Conservation (phyloP, 352 stramenopile genomes). For the Globisporangium abappressorium region DNA sequence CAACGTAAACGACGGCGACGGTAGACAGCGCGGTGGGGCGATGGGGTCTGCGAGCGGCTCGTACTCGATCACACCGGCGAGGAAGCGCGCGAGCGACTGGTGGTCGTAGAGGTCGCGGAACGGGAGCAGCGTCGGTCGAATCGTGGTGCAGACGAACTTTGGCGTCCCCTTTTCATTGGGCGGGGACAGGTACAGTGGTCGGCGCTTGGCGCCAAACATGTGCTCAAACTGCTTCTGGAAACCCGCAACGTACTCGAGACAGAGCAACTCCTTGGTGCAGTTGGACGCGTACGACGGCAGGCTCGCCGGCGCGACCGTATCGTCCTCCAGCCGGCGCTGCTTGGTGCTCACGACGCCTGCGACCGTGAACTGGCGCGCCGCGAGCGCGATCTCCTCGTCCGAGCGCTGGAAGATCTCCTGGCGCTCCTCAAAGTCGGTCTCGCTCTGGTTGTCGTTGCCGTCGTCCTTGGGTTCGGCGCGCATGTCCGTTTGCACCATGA, state of each 20-base stretch:
- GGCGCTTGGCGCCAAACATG: conserved; percentile 72
- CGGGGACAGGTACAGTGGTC: conserved; percentile 83
- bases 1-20: conserved; percentile 85
- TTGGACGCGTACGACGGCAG: conserved; percentile 55
- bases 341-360: conserved; percentile 79
- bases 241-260: conserved; percentile 91
- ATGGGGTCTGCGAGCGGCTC: conserved; percentile 89
- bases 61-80: conserved; percentile 92
- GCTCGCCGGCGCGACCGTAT: conserved; percentile 28
- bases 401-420: conserved; percentile 53
- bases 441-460: conserved; percentile 17
- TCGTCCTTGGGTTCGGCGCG: conserved; percentile 51
- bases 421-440: conserved; percentile 37
- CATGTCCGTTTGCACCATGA: conserved; percentile 31
- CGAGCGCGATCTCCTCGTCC: conserved; percentile 55
- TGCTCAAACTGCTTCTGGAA: conserved; percentile 90
- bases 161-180: conserved; percentile 90
- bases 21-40: conserved; percentile 70
- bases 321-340: conserved; percentile 68
- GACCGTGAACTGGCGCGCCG: conserved; percentile 69
- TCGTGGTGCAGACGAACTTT: conserved; percentile 95
- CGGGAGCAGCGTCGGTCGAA: conserved; percentile 91
- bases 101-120: conserved; percentile 92
- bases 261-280: conserved; percentile 89
- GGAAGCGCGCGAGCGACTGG: conserved; percentile 77